Percentiles rank a stretch among this genome's conserved stretches.
These are phyloP conservation scores for Staphylotrichum longicolle DNA, from an alignment of 495 filamentous ascomycete species.

Conservation along the genomic window DNA sequence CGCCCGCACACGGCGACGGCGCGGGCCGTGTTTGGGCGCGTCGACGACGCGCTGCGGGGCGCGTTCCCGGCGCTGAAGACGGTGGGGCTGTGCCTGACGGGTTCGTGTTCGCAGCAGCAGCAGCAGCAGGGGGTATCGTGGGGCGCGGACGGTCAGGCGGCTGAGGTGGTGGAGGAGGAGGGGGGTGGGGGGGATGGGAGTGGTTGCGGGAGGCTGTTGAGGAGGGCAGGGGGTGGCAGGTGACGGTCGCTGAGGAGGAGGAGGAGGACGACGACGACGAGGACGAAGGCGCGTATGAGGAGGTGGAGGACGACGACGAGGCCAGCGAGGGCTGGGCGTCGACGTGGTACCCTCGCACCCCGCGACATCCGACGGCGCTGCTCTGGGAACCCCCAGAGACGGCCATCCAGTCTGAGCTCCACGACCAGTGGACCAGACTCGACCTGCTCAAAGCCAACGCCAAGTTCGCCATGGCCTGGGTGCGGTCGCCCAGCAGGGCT, in stretches of 20 bases:
- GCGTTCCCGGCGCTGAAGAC: constrained; percentile 1
- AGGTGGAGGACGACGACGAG: background rate
- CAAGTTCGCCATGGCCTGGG: background rate
- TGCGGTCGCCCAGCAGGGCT: constrained; percentile 12
- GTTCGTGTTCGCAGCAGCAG: too few species aligned
- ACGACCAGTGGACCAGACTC: background rate
- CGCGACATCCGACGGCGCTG: background rate
- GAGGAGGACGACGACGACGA: background rate
- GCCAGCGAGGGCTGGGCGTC: background rate
- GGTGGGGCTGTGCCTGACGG: background rate
- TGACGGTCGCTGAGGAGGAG: background rate
- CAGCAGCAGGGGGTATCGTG: background rate
- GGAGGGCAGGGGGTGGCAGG: background rate
- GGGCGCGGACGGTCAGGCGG: background rate
- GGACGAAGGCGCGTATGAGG: background rate
- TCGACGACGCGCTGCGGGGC: background rate
- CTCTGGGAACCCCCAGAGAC: constrained; percentile 1
- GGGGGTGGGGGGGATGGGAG: background rate
- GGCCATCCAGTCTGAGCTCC: background rate
- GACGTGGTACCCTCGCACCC: background rate
- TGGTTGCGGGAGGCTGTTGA: constrained; percentile 4
- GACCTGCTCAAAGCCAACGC: background rate
- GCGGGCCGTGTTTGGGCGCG: background rate
- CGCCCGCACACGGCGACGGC: constrained; percentile 2
- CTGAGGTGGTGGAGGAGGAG: background rate